A percentile compares a stretch with the other conserved stretches of the same genome.
These are phyloP conservation scores for Biscogniauxia marginata DNA, from an alignment of 2,329 filamentous ascomycete species.

Conservation along the genomic window DNA sequence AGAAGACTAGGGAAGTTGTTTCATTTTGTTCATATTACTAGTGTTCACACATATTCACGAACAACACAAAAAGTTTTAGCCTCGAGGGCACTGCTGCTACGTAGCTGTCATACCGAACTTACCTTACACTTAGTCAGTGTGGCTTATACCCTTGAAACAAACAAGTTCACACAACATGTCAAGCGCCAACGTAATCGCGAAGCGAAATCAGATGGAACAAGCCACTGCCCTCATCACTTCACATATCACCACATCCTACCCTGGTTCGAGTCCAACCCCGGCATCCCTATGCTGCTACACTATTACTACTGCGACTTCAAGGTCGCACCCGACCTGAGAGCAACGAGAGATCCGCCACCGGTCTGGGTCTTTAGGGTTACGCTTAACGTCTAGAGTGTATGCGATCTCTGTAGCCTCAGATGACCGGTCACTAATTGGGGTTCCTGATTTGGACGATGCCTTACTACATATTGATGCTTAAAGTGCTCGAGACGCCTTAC, in stretches of 20 bases:
- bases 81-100: not conserved
- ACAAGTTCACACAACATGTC: not conserved
- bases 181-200: not conserved
- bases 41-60: not conserved
- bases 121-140: not conserved
- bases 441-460: not conserved
- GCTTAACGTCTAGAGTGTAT: not conserved
- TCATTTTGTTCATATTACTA: no score
- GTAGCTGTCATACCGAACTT: not conserved
- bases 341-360: not conserved
- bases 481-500: not conserved
- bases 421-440: not conserved
- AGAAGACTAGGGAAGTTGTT: not conserved
- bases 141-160: not conserved
- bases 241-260: not conserved
- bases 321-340: not conserved
- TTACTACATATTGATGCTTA: not conserved
- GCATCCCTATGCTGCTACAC: not conserved
- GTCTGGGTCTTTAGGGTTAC: not conserved
- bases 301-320: not conserved
- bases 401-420: not conserved
- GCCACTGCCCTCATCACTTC: not conserved
- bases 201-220: not conserved
- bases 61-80: not conserved
- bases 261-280: not conserved